Evolutionary conservation across 2,329 filamentous ascomycete genomes (phyloP).

Genomic region (Sarocladium strictum): DNA sequence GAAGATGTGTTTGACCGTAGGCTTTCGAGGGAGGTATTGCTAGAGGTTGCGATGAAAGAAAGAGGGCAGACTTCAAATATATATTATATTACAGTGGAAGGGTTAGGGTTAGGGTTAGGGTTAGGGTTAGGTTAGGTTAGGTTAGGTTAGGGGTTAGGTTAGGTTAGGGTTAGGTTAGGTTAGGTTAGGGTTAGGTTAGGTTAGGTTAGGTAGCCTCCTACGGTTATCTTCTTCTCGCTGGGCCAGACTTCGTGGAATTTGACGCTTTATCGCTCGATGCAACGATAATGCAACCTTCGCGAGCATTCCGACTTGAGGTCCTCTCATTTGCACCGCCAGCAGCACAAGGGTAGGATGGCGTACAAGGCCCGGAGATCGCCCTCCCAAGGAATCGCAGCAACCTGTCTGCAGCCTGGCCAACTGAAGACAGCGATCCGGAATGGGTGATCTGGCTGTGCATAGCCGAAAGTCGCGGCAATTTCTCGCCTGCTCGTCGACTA

Average conservation of each 20-base stretch:
- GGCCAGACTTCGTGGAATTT: conserved; percentile 96
- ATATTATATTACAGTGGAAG: too few relatives aligned
- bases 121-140: too few relatives aligned
- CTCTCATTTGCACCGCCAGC: conserved; percentile 23
- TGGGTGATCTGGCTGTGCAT: conserved; percentile 82
- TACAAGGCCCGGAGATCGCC: conserved; percentile 75
- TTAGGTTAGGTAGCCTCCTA: too few relatives aligned
- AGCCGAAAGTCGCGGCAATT: conserved; percentile 91
- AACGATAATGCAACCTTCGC: conserved; percentile 69
- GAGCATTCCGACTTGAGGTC: conserved; percentile 18
- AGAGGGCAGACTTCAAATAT: too few relatives aligned
- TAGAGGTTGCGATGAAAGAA: too few relatives aligned
- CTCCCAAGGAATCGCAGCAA: conserved; percentile 80
- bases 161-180: too few relatives aligned
- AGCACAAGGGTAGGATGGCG: conserved; percentile 70
- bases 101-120: too few relatives aligned
- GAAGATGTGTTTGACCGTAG: too few relatives aligned
- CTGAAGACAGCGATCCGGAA: conserved; percentile 88
- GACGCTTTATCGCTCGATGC: conserved; percentile 88
- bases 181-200: too few relatives aligned
- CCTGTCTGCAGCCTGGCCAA: conserved; percentile 85
- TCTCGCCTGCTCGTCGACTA: conserved; percentile 84
- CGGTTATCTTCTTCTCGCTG: conserved; percentile 49
- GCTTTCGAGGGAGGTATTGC: too few relatives aligned
- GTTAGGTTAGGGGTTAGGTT: too few relatives aligned